These are phyloP conservation scores for Dioscorea alata DNA, from an alignment of 106 monocot species.

Conservation along the genomic window DNA sequence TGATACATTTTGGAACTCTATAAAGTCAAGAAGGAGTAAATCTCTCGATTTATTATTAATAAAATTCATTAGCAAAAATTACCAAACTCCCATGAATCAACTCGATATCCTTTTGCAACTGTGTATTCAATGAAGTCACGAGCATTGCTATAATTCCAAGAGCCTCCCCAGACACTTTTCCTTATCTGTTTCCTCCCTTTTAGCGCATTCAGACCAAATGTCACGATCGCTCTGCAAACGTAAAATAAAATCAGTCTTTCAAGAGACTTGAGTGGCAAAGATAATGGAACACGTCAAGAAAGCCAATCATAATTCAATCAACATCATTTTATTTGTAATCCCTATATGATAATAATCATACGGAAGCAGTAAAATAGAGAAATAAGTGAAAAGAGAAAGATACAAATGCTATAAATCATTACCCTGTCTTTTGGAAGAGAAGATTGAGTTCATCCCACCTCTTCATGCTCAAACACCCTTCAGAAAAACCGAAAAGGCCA, in stretches of 20 bases:
- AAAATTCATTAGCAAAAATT: not conserved
- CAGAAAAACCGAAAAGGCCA: slow-evolving; percentile 77
- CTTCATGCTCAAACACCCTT: slow-evolving; percentile 62
- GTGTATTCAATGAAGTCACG: slow-evolving; percentile 82
- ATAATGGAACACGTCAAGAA: no score
- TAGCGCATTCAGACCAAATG: slow-evolving; percentile 93
- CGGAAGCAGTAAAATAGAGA: no score
- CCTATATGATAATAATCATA: no score
- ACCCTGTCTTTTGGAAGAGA: slow-evolving; percentile 72
- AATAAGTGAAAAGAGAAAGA: no score
- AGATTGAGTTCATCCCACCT: slow-evolving; percentile 77
- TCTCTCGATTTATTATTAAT: not conserved
- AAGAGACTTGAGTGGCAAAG: no score
- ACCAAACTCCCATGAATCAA: slow-evolving; percentile 99
- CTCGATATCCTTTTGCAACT: slow-evolving; percentile 64
- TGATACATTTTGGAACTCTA: slow-evolving; percentile 3
- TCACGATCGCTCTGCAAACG: slow-evolving; percentile 67
- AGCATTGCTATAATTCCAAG: slow-evolving; percentile 84
- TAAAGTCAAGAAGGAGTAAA: not conserved
- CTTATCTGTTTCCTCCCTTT: slow-evolving; percentile 39
- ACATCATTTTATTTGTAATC: no score
- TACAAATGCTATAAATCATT: slow-evolving; percentile 8
- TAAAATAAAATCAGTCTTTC: not conserved
- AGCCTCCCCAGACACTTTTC: slow-evolving; percentile 39
- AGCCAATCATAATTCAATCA: no score